Percentiles rank a stretch among this genome's conserved stretches.
These are phyloP conservation scores for Tulasnella sp. DNA, from an alignment of 768 basidiomycete species.

Conservation along the genomic window DNA sequence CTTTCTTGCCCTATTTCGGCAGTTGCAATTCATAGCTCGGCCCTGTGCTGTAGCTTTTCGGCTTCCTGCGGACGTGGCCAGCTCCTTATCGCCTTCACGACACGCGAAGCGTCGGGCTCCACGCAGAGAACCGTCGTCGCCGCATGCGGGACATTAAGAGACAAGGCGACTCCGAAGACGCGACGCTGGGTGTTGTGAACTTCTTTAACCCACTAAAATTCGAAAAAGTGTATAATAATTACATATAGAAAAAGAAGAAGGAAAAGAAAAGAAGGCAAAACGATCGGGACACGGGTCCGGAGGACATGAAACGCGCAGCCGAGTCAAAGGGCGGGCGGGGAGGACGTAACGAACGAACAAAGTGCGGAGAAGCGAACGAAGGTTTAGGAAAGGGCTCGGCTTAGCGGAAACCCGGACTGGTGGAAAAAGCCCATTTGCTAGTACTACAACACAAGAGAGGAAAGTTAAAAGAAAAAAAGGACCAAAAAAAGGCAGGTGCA, in stretches of 20 bases:
- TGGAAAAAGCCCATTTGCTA: neutral
- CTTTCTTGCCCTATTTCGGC: neutral
- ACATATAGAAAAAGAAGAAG: constrained; percentile 11
- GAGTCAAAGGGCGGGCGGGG: neutral
- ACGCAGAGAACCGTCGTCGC: neutral
- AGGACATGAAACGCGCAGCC: constrained; percentile 4
- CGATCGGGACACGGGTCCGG: constrained; percentile 1
- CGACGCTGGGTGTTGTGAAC: neutral
- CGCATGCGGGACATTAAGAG: neutral
- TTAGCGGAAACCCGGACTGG: neutral
- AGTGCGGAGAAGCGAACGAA: constrained; percentile 15
- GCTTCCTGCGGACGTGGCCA: neutral
- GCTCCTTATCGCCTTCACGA: neutral
- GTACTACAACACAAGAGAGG: constrained; percentile 14
- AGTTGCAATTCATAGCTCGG: neutral
- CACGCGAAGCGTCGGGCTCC: neutral
- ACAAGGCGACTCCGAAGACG: constrained; percentile 2
- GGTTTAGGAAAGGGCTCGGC: neutral
- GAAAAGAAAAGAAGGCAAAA: neutral
- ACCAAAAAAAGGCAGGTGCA: neutral
- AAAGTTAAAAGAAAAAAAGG: neutral
- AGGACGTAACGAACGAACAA: neutral
- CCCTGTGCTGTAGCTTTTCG: neutral
- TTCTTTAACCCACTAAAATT: constrained; percentile 16
- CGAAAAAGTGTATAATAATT: constrained; percentile 8